Evolutionary conservation across 768 basidiomycete species (phyloP), one percentile per base, ranked within the genome.

Genomic region (Naganishia antarctica): DNA sequence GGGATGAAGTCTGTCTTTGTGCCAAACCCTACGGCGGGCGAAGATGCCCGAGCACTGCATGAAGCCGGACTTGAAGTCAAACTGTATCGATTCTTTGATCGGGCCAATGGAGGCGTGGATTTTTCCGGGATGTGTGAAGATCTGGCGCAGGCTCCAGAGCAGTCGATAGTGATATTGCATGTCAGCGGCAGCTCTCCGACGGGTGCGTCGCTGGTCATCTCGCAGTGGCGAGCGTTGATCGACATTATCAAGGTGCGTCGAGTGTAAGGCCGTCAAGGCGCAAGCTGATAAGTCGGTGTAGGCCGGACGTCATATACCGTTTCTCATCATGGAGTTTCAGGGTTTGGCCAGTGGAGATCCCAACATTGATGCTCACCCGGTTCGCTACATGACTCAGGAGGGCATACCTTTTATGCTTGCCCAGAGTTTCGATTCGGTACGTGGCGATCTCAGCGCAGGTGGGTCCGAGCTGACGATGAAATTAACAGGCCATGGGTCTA

Each of bases 161-260:
- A 69, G 62, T 85, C 91, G 37, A 84, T 94, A 68, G 88, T 98
- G 15, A 83, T 97, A 65, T 81, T 99, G 21, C 69, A 74, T 51
- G 69, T 73, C 21, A 70, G 74, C 51, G 76, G 76, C 11, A 73
- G 63, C 41, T 69, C 68, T 53, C 78, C 76, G 0, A 93, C 91
- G 40, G 76, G 76, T 4, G 69, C 70, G 28, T 73, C 75, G 44
- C 46, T 74, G 41, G 68, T 70, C 21, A 66, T 67, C 9, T 58
- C 70, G 25, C 74, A 77, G 50, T 77, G 74, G 74, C 66, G 73
- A 18, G 31, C 73, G n/a, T 48, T 74, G 31, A 71, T 69, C 2
- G 70, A 73, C 7, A 66, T 77, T n/a, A 41, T 77, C n/a, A 67
- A 70, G 64, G 75, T 76, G n/a, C 64, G 72, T 61, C 31, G 4